Percentiles rank a stretch among this genome's conserved stretches.
Conservation (phyloP, 495 filamentous ascomycete genomes). For the Pyronema omphalodes region DNA sequence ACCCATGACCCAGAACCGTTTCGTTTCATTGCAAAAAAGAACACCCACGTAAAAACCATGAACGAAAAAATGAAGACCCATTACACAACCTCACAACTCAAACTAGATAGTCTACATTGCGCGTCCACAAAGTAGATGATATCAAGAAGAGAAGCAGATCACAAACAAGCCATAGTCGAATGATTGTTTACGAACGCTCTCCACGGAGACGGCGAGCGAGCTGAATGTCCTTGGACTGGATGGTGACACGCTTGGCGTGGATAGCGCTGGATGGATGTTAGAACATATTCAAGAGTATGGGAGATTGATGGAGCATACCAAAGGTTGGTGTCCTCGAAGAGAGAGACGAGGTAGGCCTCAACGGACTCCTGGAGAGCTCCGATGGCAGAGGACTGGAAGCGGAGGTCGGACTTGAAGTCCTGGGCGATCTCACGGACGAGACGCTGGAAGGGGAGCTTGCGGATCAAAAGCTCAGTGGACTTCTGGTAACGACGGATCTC, state of each 20-base stretch:
- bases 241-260: slow-evolving; percentile 99
- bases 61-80: slow-evolving; percentile 4
- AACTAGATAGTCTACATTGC: neutral
- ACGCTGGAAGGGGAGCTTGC: slow-evolving; percentile 99
- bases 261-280: slow-evolving; percentile 36
- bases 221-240: slow-evolving; percentile 93
- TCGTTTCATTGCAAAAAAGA: slow-evolving; percentile 24
- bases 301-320: slow-evolving; percentile 30
- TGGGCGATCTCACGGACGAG: slow-evolving; percentile 99
- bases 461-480: slow-evolving; percentile 99
- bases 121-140: neutral
- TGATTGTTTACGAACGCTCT: slow-evolving; percentile 54
- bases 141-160: neutral
- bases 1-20: slow-evolving; percentile 20
- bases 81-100: neutral
- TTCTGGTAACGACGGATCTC: slow-evolving; percentile 99
- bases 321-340: slow-evolving; percentile 99
- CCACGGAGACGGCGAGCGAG: slow-evolving; percentile 91
- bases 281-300: neutral
- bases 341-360: slow-evolving; percentile 99
- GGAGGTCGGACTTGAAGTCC: slow-evolving; percentile 99
- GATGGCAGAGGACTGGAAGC: slow-evolving; percentile 99
- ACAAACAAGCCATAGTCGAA: slow-evolving; percentile 20
- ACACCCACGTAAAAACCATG: slow-evolving; percentile 9
- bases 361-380: slow-evolving; percentile 99